phyloP scores from a whole-genome alignment of 2,329 filamentous ascomycete species.

The Paramyrothecium roridum region DNA sequence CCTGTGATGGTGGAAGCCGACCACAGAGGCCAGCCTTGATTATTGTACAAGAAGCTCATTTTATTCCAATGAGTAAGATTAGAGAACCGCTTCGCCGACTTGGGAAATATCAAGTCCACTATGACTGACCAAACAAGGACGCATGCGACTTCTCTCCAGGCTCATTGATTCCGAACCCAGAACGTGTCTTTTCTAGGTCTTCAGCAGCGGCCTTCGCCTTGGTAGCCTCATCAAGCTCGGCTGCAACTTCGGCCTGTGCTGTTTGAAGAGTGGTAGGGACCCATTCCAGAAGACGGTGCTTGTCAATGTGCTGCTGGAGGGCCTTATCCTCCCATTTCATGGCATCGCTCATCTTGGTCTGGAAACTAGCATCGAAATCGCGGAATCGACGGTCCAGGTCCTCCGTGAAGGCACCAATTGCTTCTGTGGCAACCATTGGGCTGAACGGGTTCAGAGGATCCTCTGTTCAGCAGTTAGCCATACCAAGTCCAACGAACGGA shows the following conservation, averaged over 20 bases:
- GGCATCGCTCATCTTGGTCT: slow-evolving; percentile 65
- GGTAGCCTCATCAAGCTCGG: slow-evolving; percentile 26
- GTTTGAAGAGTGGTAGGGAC: slow-evolving; percentile 33
- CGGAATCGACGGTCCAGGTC: slow-evolving; percentile 59
- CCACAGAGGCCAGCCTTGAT: not conserved
- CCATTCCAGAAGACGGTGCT: slow-evolving; percentile 70
- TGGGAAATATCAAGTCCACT: not conserved
- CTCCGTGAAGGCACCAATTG: slow-evolving; percentile 58
- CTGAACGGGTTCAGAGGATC: slow-evolving; percentile 38
- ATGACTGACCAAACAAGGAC: not conserved
- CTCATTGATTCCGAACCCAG: not conserved
- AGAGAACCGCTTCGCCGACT: not conserved
- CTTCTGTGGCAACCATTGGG: slow-evolving; percentile 49
- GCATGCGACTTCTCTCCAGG: not conserved
- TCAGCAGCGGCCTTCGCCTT: slow-evolving; percentile 1
- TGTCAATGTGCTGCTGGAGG: slow-evolving; percentile 63
- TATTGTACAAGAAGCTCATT: not conserved
- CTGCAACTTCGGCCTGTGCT: slow-evolving; percentile 30
- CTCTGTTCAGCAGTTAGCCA: slow-evolving; percentile 32
- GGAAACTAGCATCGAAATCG: slow-evolving; percentile 59
- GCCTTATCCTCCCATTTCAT: slow-evolving; percentile 69
- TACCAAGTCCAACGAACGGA: not conserved
- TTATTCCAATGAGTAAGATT: too few species aligned
- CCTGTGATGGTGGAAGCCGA: not conserved
- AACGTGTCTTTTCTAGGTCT: not conserved